Percentiles rank a stretch among this genome's conserved stretches.
These are phyloP conservation scores for Fusarium sp. DNA, from an alignment of 2,329 filamentous ascomycete genomes.

Conservation along the genomic window DNA sequence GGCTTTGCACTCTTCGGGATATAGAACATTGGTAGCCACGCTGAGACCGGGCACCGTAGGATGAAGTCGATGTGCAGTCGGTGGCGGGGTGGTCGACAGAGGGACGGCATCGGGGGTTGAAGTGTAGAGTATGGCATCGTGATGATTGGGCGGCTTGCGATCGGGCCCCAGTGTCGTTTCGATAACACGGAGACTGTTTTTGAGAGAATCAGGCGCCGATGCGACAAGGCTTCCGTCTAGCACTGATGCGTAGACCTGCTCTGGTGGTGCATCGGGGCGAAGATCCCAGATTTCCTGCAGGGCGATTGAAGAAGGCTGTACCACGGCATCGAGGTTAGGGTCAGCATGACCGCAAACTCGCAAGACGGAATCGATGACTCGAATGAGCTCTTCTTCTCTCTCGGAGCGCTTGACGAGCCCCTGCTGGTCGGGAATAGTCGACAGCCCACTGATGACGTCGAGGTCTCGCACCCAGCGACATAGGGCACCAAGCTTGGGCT, in stretches of 20 bases:
- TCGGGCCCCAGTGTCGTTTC: slow-evolving; percentile 67
- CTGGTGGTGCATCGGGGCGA: slow-evolving; percentile 52
- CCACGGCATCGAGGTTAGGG: slow-evolving; percentile 49
- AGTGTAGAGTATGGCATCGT: slow-evolving; percentile 71
- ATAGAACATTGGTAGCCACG: slow-evolving; percentile 68
- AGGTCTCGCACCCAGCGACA: slow-evolving; percentile 78
- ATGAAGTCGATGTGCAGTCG: slow-evolving; percentile 66
- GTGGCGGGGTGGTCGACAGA: slow-evolving; percentile 55
- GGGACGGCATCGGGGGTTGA: slow-evolving; percentile 65
- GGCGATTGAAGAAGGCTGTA: slow-evolving; percentile 56
- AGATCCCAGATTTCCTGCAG: slow-evolving; percentile 70
- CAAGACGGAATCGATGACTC: slow-evolving; percentile 70
- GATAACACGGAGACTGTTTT: slow-evolving; percentile 62
- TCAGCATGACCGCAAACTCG: slow-evolving; percentile 71
- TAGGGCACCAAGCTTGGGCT: slow-evolving; percentile 72
- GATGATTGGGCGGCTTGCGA: slow-evolving; percentile 73
- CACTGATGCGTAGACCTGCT: slow-evolving; percentile 65
- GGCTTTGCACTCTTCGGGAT: slow-evolving; percentile 67
- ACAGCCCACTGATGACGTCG: slow-evolving; percentile 72
- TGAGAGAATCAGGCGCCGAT: slow-evolving; percentile 49
- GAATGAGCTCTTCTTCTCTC: slow-evolving; percentile 64
- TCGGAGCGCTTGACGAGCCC: slow-evolving; percentile 50
- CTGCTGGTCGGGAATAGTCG: slow-evolving; percentile 60
- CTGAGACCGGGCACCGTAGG: slow-evolving; percentile 69
- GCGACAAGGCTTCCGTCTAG: slow-evolving; percentile 64